phyloP scores from a whole-genome alignment of 306 rosid species.

The Fagus sylvatica region DNA sequence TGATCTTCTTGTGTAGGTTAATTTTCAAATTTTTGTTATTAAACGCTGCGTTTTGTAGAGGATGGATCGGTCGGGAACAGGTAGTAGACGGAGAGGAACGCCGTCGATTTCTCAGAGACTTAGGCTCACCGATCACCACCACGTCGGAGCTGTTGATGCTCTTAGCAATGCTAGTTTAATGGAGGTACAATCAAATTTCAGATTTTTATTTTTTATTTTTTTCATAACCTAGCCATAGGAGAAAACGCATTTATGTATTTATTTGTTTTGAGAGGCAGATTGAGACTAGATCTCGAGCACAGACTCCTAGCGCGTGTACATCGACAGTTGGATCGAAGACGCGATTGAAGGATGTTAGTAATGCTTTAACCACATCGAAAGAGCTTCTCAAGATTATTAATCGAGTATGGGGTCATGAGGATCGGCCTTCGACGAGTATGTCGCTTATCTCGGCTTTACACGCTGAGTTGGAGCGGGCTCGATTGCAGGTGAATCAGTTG shows the following conservation, averaged over 20 bases:
- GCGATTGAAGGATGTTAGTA: constrained; percentile 84
- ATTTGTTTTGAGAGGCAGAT: constrained; percentile 46
- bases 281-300: constrained; percentile 84
- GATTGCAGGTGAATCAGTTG: constrained; percentile 84
- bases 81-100: constrained; percentile 73
- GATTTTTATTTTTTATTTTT: not conserved
- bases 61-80: constrained; percentile 89
- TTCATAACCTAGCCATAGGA: too few relatives aligned
- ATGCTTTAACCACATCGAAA: constrained; percentile 86
- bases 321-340: constrained; percentile 60
- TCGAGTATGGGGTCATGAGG: constrained; percentile 93
- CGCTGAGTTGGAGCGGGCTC: constrained; percentile 93
- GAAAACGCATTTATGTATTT: not conserved
- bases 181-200: constrained; percentile 58
- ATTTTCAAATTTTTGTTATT: not conserved
- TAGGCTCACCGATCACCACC: constrained; percentile 61
- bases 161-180: constrained; percentile 80
- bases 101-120: constrained; percentile 66
- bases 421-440: constrained; percentile 87
- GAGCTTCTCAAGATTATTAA: constrained; percentile 89
- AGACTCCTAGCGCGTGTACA: constrained; percentile 49
- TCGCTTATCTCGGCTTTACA: constrained; percentile 87
- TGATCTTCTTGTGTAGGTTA: not conserved
- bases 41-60: constrained; percentile 47
- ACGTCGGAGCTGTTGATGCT: constrained; percentile 61